Base-by-base conservation (phyloP, 306 rosid species). In the Corylus avellana region DNA sequence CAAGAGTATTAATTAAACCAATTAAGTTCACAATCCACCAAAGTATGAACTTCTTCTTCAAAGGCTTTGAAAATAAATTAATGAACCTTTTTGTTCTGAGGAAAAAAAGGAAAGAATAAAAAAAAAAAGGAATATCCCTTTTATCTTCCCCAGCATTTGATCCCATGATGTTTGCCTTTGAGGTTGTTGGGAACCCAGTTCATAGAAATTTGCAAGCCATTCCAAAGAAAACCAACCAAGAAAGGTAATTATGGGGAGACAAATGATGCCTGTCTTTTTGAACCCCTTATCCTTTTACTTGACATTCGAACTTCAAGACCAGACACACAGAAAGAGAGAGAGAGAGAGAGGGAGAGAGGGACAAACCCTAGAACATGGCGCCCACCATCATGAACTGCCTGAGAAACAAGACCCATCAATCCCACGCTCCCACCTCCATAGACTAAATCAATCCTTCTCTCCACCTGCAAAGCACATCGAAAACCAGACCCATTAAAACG, bases 391-490 rank as follows among this genome's bases (percentile, higher is more conserved):
- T 93, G 99, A 87, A 93, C 99, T 42, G 98, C 99, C 93, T 91
- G 98, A 84, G 99, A 96, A 91, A 96, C 94, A 29, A 96, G 96
- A 78, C 99, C 99, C 99, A 93, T 93, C 86, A 93, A 62, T 54
- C 99, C 99, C 93, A 96, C 94, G 90, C 99, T 96, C 78, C 99
- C 99, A 81, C 99, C 99, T 77, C 99, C 99, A 79, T 96, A 96
- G 61, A 96, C 99, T 84, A 96, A 85, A 92, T 96, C 96, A 89
- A 96, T 96, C 84, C 93, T 93, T 86, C 91, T 89, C 71, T 93
- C 96, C 87, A 96, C 99, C 99, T 96, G 80, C 78, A 73, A 51
- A 69, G 69, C 54, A 76, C 87, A 90, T 90, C 27, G 84, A 82
- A 84, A 87, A 77, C 72, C 55, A 77, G 81, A 88, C 79, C 82